A percentile compares a stretch with the other conserved stretches of the same genome.
These are phyloP conservation scores for Amphichorda felina DNA, from an alignment of 2,329 filamentous ascomycete genomes.

Conservation along the genomic window DNA sequence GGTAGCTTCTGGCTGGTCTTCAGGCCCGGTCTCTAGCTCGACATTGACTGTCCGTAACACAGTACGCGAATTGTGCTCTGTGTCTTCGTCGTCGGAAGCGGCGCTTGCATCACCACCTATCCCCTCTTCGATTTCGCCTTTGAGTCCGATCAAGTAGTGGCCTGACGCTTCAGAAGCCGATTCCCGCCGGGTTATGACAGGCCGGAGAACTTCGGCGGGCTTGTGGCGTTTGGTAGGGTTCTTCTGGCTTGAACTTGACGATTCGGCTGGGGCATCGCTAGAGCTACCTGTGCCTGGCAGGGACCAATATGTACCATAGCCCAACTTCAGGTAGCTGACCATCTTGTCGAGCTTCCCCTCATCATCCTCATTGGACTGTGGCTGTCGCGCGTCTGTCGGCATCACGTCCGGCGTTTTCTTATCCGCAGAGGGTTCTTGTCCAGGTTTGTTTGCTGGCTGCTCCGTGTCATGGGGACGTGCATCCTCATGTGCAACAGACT, in stretches of 20 bases:
- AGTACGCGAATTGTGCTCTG: conserved; percentile 39
- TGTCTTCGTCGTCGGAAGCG: conserved; percentile 16
- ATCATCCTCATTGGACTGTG: conserved; percentile 12
- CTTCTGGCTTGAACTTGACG: conserved; percentile 7
- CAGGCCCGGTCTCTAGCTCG: conserved; percentile 38
- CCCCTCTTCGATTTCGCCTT: conserved; percentile 47
- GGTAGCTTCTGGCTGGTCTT: conserved; percentile 28
- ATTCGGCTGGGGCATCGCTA: conserved; percentile 6
- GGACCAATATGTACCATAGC: conserved; percentile 57
- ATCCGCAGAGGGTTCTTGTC: no score
- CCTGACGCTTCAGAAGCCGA: conserved; percentile 22
- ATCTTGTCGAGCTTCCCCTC: conserved; percentile 38
- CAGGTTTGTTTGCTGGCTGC: no score
- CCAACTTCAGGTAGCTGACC: conserved; percentile 53
- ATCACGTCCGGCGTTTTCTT: neutral
- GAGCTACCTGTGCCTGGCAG: conserved; percentile 17
- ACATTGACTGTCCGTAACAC: conserved; percentile 56
- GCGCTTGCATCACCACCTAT: conserved; percentile 16
- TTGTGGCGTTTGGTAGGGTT: conserved; percentile 4
- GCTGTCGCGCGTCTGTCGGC: neutral
- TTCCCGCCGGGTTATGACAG: conserved; percentile 2
- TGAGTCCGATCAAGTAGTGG: conserved; percentile 56
- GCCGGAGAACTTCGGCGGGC: conserved; percentile 5
- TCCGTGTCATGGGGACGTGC: neutral
- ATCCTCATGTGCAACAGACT: neutral